Conservation (phyloP, 208 protist species). For the Trypanosoma melophagium region DNA sequence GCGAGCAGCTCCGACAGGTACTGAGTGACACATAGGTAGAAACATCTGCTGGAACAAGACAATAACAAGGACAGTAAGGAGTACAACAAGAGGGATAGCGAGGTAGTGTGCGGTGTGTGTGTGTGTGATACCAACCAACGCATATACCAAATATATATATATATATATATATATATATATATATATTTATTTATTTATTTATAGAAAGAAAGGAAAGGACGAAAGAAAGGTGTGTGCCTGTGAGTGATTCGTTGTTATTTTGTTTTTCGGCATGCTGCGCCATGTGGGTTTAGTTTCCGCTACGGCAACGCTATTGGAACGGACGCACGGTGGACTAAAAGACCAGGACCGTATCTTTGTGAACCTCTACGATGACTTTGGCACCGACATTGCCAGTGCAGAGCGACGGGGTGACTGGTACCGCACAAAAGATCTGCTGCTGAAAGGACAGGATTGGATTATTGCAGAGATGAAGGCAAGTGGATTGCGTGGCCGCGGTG, state of each 20-base stretch:
- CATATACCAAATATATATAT: too few species aligned
- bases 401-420: conserved; percentile 97
- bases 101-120: too few species aligned
- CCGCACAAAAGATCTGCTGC: conserved; percentile 96
- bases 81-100: too few species aligned
- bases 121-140: too few species aligned
- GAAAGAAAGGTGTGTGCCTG: background rate
- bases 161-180: conserved; percentile 14
- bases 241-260: background rate
- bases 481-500: conserved; percentile 97
- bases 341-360: conserved; percentile 98
- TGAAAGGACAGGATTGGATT: conserved; percentile 97
- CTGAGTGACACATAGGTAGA: too few species aligned
- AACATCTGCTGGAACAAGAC: too few species aligned
- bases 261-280: conserved; percentile 19
- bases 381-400: conserved; percentile 90
- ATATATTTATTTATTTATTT: background rate
- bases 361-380: conserved; percentile 98
- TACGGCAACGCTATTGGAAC: conserved; percentile 42
- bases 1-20: too few species aligned
- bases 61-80: too few species aligned
- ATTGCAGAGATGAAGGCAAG: conserved; percentile 96
- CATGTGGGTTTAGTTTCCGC: conserved; percentile 42
- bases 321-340: conserved; percentile 88
- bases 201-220: background rate